Percentiles rank a stretch among this genome's conserved stretches.
Conservation (phyloP, 192 early-diverging fungal species). For the Rhizophagus sp. region DNA sequence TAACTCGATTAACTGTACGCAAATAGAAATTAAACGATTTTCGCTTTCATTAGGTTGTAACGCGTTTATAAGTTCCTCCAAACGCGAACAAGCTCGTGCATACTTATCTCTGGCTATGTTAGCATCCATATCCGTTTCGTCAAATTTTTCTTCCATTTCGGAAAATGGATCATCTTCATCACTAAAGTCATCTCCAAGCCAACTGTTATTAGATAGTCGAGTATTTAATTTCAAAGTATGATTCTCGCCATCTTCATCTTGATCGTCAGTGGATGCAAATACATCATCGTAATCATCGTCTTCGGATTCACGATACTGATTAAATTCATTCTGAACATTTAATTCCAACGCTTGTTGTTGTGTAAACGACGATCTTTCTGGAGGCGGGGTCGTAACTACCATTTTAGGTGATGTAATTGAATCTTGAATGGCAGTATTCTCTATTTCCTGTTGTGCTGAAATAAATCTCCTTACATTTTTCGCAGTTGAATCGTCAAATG, state of each 20-base stretch:
- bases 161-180: slow-evolving; percentile 56
- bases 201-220: slow-evolving; percentile 44
- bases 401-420: too few relatives aligned
- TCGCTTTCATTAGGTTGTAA: slow-evolving; percentile 35
- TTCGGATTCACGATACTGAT: slow-evolving; percentile 22
- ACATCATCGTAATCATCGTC: slow-evolving; percentile 25
- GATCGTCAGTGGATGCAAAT: slow-evolving; percentile 9
- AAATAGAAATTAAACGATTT: slow-evolving; percentile 18
- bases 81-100: slow-evolving; percentile 35
- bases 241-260: slow-evolving; percentile 27
- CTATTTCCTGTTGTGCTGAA: background rate
- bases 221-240: slow-evolving; percentile 40
- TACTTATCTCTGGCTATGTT: slow-evolving; percentile 49
- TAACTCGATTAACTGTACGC: slow-evolving; percentile 30
- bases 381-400: background rate
- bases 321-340: slow-evolving; percentile 6
- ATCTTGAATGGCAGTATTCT: too few relatives aligned
- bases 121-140: slow-evolving; percentile 51
- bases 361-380: background rate
- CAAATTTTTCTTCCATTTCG: slow-evolving; percentile 51
- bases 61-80: slow-evolving; percentile 37
- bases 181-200: slow-evolving; percentile 45
- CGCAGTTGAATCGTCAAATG: background rate
- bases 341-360: background rate
- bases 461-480: background rate